A percentile compares a stretch with the other conserved stretches of the same genome.
Evolutionary conservation across 108 stramenopile genomes (phyloP).

Genomic region (Stephanodiscus triporus): DNA sequence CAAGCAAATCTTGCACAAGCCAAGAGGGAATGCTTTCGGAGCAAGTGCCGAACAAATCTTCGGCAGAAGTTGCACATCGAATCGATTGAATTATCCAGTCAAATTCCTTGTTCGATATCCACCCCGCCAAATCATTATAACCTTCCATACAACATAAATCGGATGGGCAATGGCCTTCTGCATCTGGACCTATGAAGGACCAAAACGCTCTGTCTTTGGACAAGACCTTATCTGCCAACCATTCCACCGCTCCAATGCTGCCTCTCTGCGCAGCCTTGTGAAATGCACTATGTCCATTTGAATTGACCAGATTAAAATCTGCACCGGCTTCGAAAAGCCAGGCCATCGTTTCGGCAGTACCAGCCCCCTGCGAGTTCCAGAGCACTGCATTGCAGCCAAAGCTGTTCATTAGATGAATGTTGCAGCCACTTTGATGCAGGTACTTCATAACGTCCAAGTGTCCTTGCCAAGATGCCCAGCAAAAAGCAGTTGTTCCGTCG

Average conservation of each 20-base stretch:
- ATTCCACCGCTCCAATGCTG: conserved; percentile 51
- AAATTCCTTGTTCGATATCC: conserved; percentile 33
- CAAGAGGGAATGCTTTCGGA: background rate
- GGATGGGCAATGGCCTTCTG: conserved; percentile 78
- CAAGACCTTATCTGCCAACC: conserved; percentile 57
- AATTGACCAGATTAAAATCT: conserved; percentile 59
- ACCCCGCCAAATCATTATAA: conserved; percentile 19
- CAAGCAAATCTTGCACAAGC: conserved; percentile 10
- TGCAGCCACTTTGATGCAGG: conserved; percentile 49
- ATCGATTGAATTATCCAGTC: conserved; percentile 12
- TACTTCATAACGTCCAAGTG: conserved; percentile 75
- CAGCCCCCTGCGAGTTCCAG: conserved; percentile 82
- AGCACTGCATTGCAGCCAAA: conserved; percentile 87
- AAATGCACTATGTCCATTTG: conserved; percentile 79
- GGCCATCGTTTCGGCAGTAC: conserved; percentile 42
- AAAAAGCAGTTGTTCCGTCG: conserved; percentile 89
- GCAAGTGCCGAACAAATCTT: background rate
- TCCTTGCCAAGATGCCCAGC: conserved; percentile 88
- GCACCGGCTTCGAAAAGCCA: conserved; percentile 66
- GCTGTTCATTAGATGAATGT: conserved; percentile 60
- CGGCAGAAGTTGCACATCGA: background rate
- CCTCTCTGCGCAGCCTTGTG: conserved; percentile 90
- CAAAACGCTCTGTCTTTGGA: background rate
- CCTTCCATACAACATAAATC: conserved; percentile 67
- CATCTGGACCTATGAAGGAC: conserved; percentile 66